These are phyloP conservation scores for Polychaeton citri DNA, from an alignment of 2,329 filamentous ascomycete species.

Conservation along the genomic window DNA sequence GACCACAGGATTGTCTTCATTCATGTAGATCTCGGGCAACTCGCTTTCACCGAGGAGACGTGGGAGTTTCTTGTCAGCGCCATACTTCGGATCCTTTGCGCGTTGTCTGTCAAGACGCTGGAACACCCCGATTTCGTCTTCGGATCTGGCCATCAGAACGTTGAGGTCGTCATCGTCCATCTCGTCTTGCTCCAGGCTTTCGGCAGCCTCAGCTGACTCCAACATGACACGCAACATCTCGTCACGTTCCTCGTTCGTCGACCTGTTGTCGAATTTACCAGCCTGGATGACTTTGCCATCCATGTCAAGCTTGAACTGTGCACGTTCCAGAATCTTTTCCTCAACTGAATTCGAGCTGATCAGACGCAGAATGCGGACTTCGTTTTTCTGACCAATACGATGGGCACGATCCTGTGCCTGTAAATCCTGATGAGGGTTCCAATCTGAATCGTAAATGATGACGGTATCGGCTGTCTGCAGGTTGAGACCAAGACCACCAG, in stretches of 20 bases:
- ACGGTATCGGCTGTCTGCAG: constrained; percentile 96
- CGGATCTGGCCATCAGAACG: constrained; percentile 78
- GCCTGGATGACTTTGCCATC: constrained; percentile 99
- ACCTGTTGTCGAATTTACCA: constrained; percentile 99
- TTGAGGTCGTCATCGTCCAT: constrained; percentile 99
- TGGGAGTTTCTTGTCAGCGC: constrained; percentile 53
- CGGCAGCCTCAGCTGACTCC: constrained; percentile 59
- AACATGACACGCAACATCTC: constrained; percentile 89
- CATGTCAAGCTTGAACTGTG: constrained; percentile 97
- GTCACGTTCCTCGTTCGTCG: constrained; percentile 94
- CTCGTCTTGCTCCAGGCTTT: constrained; percentile 75
- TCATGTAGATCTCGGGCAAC: constrained; percentile 85
- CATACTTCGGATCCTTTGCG: constrained; percentile 53
- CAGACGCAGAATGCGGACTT: constrained; percentile 87
- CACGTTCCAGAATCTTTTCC: constrained; percentile 94
- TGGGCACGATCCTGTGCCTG: constrained; percentile 99
- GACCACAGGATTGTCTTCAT: constrained; percentile 66
- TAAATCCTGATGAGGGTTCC: constrained; percentile 98
- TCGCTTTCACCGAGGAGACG: constrained; percentile 81
- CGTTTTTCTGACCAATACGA: constrained; percentile 99
- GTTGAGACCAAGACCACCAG: constrained; percentile 93
- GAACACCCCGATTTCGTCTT: constrained; percentile 66
- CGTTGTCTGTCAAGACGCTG: constrained; percentile 73
- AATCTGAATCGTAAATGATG: constrained; percentile 99
- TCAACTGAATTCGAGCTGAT: constrained; percentile 97